A percentile compares a stretch with the other conserved stretches of the same genome.
phyloP scores from a whole-genome alignment of 176 grass and related monocot species.

The Zoysia pacifica region DNA sequence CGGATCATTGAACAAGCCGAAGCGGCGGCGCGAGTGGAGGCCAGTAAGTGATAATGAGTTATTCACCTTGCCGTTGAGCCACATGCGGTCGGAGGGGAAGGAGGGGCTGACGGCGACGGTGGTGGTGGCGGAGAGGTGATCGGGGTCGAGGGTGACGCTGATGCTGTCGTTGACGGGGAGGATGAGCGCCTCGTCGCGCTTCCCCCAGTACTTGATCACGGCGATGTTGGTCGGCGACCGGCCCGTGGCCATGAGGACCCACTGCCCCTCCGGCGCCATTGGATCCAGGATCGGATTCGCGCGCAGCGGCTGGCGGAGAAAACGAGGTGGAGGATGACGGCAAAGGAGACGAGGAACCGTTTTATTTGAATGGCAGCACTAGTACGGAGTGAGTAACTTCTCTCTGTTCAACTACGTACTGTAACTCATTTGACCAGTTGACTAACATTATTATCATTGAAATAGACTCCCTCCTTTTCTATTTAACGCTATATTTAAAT shows the following conservation, averaged over 20 bases:
- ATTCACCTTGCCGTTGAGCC: slow-evolving; percentile 90
- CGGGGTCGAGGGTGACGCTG: slow-evolving; percentile 92
- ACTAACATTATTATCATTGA: too few relatives aligned
- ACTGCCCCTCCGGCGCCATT: slow-evolving; percentile 45
- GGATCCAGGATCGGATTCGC: background rate
- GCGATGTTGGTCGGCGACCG: slow-evolving; percentile 95
- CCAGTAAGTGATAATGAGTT: background rate
- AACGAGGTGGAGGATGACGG: slow-evolving; percentile 11
- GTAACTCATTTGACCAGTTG: too few relatives aligned
- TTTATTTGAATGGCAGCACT: too few relatives aligned
- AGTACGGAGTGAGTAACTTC: too few relatives aligned
- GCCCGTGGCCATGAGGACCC: slow-evolving; percentile 87
- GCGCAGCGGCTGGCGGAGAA: slow-evolving; percentile 14
- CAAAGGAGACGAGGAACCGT: too few relatives aligned
- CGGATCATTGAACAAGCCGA: background rate
- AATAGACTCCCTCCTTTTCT: too few relatives aligned
- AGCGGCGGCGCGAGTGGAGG: background rate
- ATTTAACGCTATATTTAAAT: too few relatives aligned
- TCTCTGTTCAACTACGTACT: too few relatives aligned
- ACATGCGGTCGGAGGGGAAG: slow-evolving; percentile 89
- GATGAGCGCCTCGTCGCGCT: slow-evolving; percentile 92
- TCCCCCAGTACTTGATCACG: slow-evolving; percentile 98
- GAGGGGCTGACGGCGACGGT: slow-evolving; percentile 86
- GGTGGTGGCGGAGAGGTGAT: slow-evolving; percentile 95
- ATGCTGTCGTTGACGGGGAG: slow-evolving; percentile 95